Evolutionary conservation across 352 stramenopile genomes (phyloP).

Genomic region (Phytophthora constricta): DNA sequence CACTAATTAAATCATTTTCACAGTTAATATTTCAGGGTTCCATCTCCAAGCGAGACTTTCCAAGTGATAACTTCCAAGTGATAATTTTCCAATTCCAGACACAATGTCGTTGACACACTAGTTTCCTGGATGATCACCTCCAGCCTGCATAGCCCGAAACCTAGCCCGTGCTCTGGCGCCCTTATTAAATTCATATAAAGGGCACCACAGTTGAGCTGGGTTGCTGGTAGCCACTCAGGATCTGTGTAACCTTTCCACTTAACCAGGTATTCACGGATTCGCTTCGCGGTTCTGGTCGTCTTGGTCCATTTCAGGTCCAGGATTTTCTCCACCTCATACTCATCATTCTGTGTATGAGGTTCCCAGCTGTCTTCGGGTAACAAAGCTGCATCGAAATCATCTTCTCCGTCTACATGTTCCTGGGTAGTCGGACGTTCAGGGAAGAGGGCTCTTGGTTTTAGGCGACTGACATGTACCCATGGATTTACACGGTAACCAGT

Average conservation of each 20-base stretch:
- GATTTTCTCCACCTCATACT: background rate
- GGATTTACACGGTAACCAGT: background rate
- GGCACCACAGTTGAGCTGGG: background rate
- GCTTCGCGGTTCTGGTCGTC: background rate
- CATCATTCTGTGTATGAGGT: background rate
- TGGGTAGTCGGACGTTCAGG: background rate
- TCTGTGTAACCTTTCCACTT: background rate
- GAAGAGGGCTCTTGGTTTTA: background rate
- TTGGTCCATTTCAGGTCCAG: background rate
- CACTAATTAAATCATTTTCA: no score
- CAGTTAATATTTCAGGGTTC: no score
- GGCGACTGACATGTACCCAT: background rate
- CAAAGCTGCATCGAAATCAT: background rate
- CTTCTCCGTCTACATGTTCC: background rate
- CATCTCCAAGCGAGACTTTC: no score
- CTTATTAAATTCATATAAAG: background rate
- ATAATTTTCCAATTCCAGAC: no score
- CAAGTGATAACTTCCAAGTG: no score
- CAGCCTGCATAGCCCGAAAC: background rate
- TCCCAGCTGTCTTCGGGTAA: background rate
- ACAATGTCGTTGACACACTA: no score
- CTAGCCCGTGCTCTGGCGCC: background rate
- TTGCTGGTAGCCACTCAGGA: background rate
- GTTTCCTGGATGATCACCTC: background rate
- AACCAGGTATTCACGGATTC: background rate